Percentiles rank a stretch among this genome's conserved stretches.
Conservation (phyloP, 2,329 filamentous ascomycete genomes). For the Exophiala aquamarina region DNA sequence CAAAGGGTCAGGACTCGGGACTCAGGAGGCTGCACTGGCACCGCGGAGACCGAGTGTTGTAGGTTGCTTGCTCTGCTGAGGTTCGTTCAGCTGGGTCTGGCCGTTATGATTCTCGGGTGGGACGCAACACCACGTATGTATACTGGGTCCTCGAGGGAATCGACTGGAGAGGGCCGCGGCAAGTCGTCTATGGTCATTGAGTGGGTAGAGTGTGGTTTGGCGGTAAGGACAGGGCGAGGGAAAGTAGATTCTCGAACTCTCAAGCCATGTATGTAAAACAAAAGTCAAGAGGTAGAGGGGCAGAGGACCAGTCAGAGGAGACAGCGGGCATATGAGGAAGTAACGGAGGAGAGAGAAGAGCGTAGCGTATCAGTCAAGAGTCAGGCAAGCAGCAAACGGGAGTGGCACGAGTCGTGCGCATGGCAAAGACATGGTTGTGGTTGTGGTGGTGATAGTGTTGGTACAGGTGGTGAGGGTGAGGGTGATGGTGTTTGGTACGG, state of each 20-base stretch:
- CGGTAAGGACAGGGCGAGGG: conserved; percentile 25
- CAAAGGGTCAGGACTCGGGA: too few species aligned
- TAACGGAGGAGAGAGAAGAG: conserved; percentile 13
- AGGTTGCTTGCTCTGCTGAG: neutral
- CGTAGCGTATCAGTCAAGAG: conserved; percentile 6
- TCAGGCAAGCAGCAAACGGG: conserved; percentile 22
- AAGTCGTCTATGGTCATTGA: conserved; percentile 7
- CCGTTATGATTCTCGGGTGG: too few species aligned
- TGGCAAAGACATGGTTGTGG: too few species aligned
- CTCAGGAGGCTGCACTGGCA: too few species aligned
- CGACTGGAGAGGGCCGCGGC: conserved; percentile 3
- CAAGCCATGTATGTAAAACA: conserved; percentile 7
- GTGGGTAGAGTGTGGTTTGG: conserved; percentile 2
- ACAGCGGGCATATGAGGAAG: conserved; percentile 16
- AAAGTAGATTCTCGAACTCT: conserved; percentile 14
- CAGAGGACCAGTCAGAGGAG: conserved; percentile 18
- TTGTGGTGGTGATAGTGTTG: too few species aligned
- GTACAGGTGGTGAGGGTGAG: too few species aligned
- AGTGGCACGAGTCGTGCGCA: neutral
- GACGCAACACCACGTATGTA: too few species aligned
- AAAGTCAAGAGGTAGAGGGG: conserved; percentile 7
- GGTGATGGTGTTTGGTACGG: too few species aligned
- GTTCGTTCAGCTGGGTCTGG: conserved; percentile 3
- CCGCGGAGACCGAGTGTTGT: neutral
- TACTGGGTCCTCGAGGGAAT: too few species aligned